Evolutionary conservation across 495 filamentous ascomycete species (phyloP), one percentile per base, ranked within the genome.

Genomic region (Penicillium soppii): DNA sequence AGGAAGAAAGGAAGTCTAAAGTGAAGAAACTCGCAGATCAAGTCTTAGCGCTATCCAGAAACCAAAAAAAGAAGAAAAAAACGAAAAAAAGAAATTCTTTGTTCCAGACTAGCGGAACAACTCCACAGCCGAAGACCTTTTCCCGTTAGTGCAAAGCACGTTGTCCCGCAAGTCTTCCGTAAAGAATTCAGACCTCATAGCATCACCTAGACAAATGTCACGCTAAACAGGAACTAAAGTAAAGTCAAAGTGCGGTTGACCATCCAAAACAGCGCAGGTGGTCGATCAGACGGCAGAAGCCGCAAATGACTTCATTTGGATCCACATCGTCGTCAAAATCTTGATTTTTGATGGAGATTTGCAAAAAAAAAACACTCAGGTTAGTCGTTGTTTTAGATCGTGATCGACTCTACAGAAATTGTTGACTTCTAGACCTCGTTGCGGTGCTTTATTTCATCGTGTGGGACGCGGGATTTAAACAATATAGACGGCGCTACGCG

Each of bases 261-360:
- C 32, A n/a, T 19, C 47, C 43, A 36, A 39, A 47, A 45, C 23
- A 50, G 35, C 8, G 21, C 37, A 26, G 27, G 17, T 15, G 40
- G 57, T 56, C 59, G 59, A 59, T 59, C 59, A 62, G 54, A 53
- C 57, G 48, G 53, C 54, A 44, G 52, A 64, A 52, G 61, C 54
- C 61, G 61, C 46, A 40, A 43, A 57, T 65, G 61, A 65, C 46
- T 39, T 65, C 61, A 65, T 55, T 19, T 32, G 13, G 51, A 17
- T 51, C 61, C 61, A 58, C 54, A 10, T 2, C 2, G 10, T 20
- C 29, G 16, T 22, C 40, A 21, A 47, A 62, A 62, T 62, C 58
- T 52, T 54, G 61, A 54, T 64, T 64, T 57, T 47, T 19, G 17
- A 36, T 26, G 23, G 15, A 47, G 41, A n/a, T 3, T 8, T n/a